Conservation (phyloP, 1,284 basidiomycete genomes). For the Clitocybe nebularis region DNA sequence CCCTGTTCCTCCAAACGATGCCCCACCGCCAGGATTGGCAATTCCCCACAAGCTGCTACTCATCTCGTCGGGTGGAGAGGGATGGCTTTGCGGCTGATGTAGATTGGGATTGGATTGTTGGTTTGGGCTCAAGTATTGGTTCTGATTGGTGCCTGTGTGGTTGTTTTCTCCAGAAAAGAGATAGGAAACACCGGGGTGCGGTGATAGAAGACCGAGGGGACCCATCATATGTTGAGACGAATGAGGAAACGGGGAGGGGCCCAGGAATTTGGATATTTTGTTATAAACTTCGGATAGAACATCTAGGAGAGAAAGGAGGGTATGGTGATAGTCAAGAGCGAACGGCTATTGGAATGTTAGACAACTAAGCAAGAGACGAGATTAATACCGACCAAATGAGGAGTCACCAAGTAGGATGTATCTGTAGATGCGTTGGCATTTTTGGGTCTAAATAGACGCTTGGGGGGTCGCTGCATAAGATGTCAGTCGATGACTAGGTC, state of each 20-base stretch:
- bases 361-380: constrained; percentile 3
- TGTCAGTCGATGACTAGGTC: neutral
- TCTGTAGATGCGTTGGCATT: constrained; percentile 55
- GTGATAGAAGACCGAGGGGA: constrained; percentile 64
- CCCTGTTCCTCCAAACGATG: too few relatives aligned
- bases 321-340: constrained; percentile 81
- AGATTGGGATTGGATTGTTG: constrained; percentile 27
- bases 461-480: constrained; percentile 18
- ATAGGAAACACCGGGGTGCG: constrained; percentile 79
- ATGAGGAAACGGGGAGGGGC: constrained; percentile 68
- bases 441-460: constrained; percentile 61
- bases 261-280: constrained; percentile 76
- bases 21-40: constrained; percentile 51
- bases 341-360: constrained; percentile 56
- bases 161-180: constrained; percentile 49
- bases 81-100: constrained; percentile 16
- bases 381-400: constrained; percentile 60
- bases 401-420: constrained; percentile 68
- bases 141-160: constrained; percentile 13
- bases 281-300: constrained; percentile 84
- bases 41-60: constrained; percentile 67
- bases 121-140: constrained; percentile 21
- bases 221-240: constrained; percentile 72
- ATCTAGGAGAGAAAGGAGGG: constrained; percentile 79
- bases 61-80: constrained; percentile 29